Evolutionary conservation across 169 alveolate species (phyloP).

Genomic region (Babesia ovis): DNA sequence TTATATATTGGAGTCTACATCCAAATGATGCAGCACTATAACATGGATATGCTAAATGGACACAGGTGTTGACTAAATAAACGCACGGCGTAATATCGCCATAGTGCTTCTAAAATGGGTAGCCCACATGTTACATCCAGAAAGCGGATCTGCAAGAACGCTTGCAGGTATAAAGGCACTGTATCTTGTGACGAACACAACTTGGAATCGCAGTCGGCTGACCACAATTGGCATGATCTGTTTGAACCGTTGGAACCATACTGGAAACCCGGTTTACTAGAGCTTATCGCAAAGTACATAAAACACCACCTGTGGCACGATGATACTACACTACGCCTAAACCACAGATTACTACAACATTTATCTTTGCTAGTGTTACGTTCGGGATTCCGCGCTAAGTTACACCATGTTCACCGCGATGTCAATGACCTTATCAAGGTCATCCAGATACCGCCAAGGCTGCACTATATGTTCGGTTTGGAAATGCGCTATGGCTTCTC

Average conservation of each 20-base stretch:
- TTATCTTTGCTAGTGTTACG: conserved; percentile 27
- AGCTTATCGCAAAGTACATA: conserved; percentile 33
- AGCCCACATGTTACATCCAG: too few relatives aligned
- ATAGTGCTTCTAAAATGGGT: too few relatives aligned
- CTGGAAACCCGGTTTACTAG: conserved; percentile 19
- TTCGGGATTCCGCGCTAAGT: conserved; percentile 55
- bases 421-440: conserved; percentile 42
- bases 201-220: background rate
- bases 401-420: conserved; percentile 38
- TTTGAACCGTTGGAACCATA: background rate
- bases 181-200: too few relatives aligned
- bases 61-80: too few relatives aligned
- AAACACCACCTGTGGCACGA: conserved; percentile 8
- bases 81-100: too few relatives aligned
- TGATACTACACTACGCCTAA: conserved; percentile 3
- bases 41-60: too few relatives aligned
- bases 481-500: conserved; percentile 37
- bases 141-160: too few relatives aligned
- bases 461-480: conserved; percentile 8
- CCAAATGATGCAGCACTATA: too few relatives aligned
- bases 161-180: too few relatives aligned
- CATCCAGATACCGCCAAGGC: conserved; percentile 16
- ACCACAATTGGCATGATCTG: background rate
- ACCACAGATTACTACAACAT: background rate
- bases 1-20: too few relatives aligned